Conservation (phyloP, 768 basidiomycete genomes). For the Phanerodontia chrysosporium region DNA sequence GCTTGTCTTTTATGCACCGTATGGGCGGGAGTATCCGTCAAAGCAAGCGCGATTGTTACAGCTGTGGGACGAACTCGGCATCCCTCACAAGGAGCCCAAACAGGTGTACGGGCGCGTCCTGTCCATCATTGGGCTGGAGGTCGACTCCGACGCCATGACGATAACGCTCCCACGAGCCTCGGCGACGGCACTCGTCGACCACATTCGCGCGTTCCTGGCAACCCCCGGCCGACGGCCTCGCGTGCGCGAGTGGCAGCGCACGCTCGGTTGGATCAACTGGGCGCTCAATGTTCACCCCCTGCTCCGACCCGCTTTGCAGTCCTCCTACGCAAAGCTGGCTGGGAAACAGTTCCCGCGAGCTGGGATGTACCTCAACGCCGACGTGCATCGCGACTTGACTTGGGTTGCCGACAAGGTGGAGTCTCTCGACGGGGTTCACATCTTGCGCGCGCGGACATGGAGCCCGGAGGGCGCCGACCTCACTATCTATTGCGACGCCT, state of each 20-base stretch:
- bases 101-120: slow-evolving; percentile 32
- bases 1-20: slow-evolving; percentile 27
- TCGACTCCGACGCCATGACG: slow-evolving; percentile 31
- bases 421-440: slow-evolving; percentile 17
- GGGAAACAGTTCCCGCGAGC: slow-evolving; percentile 17
- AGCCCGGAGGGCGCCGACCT: slow-evolving; percentile 2
- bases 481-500: slow-evolving; percentile 21
- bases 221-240: neutral
- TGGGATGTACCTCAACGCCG: slow-evolving; percentile 26
- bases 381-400: slow-evolving; percentile 21
- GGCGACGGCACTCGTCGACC: neutral
- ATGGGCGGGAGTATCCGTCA: slow-evolving; percentile 24
- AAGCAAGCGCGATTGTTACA: slow-evolving; percentile 31
- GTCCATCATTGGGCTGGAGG: slow-evolving; percentile 35
- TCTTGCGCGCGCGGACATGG: neutral
- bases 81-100: slow-evolving; percentile 36
- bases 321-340: slow-evolving; percentile 29
- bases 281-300: slow-evolving; percentile 32
- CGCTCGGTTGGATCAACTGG: slow-evolving; percentile 38
- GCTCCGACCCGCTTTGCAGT: slow-evolving; percentile 23
- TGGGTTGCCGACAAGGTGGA: slow-evolving; percentile 32
- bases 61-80: slow-evolving; percentile 37
- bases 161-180: slow-evolving; percentile 19
- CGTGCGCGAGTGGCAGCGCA: slow-evolving; percentile 12
- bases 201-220: slow-evolving; percentile 10